Conservation (phyloP, 441 rosid genomes). For the Aquilaria agallochum region DNA sequence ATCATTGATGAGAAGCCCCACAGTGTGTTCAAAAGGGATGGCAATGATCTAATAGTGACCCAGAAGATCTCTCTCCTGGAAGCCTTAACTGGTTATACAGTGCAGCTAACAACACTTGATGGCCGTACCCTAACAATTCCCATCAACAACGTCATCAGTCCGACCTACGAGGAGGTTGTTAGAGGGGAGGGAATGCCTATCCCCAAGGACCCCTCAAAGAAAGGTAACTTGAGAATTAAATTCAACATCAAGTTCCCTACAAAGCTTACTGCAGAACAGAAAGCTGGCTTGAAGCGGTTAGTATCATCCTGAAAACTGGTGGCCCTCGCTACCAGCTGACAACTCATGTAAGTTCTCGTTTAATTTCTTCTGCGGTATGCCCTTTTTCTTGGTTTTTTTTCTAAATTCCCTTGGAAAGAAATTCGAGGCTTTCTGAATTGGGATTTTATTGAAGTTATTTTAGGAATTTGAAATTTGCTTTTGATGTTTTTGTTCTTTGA, state of each 20-base stretch:
- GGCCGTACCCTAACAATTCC: constrained; percentile 42
- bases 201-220: constrained; percentile 54
- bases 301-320: constrained; percentile 21
- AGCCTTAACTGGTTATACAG: constrained; percentile 54
- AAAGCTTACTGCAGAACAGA: constrained; percentile 49
- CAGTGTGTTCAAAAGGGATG: constrained; percentile 52
- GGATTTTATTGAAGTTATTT: too few relatives aligned
- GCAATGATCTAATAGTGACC: constrained; percentile 48
- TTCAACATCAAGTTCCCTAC: constrained; percentile 60
- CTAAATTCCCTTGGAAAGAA: too few relatives aligned
- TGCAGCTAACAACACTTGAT: constrained; percentile 45
- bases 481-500: too few relatives aligned
- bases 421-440: too few relatives aligned
- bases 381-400: too few relatives aligned
- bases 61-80: constrained; percentile 54
- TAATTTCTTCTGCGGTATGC: too few relatives aligned
- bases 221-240: constrained; percentile 57
- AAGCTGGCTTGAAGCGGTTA: constrained; percentile 46
- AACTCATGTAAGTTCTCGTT: too few relatives aligned
- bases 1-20: constrained; percentile 73
- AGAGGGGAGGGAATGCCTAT: constrained; percentile 77
- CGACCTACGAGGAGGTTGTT: constrained; percentile 56
- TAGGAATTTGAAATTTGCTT: too few relatives aligned
- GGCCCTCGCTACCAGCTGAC: constrained; percentile 7
- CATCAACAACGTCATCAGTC: constrained; percentile 39